Conservation (phyloP, 129 eudicot genomes). For the Centrapalus pauciflorus region DNA sequence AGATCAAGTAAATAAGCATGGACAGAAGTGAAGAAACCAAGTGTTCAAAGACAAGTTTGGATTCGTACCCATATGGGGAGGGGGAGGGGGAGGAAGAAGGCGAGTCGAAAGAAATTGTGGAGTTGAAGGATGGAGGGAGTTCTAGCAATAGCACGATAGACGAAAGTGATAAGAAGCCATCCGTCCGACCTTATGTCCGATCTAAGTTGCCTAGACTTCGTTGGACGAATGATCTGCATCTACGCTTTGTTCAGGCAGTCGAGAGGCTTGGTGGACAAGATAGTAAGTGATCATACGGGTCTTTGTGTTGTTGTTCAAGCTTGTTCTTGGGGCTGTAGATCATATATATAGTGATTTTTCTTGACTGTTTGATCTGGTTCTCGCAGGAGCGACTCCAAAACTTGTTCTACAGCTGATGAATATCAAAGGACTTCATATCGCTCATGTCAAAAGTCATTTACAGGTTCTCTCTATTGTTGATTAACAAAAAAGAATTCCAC, state of each 20-base stretch:
- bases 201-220: slow-evolving; percentile 80
- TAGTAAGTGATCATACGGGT: slow-evolving; percentile 36
- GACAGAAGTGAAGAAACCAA: slow-evolving; percentile 46
- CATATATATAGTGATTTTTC: not conserved
- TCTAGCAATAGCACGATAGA: slow-evolving; percentile 74
- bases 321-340: not conserved
- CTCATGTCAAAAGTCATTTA: slow-evolving; percentile 97
- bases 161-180: slow-evolving; percentile 59
- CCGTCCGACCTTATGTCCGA: slow-evolving; percentile 80
- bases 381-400: slow-evolving; percentile 91
- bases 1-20: slow-evolving; percentile 23
- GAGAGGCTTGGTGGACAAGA: slow-evolving; percentile 90
- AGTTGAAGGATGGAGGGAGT: slow-evolving; percentile 45
- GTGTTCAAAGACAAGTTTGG: slow-evolving; percentile 39
- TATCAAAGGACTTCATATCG: slow-evolving; percentile 81
- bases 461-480: slow-evolving; percentile 45
- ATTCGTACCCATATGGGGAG: slow-evolving; percentile 31
- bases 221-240: slow-evolving; percentile 85
- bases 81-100: slow-evolving; percentile 43
- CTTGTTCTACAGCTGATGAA: slow-evolving; percentile 87
- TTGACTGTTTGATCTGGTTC: not conserved
- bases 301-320: not conserved
- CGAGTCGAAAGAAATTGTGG: slow-evolving; percentile 27
- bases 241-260: slow-evolving; percentile 79
- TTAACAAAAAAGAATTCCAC: not conserved